Percentiles rank a stretch among this genome's conserved stretches.
These are phyloP conservation scores for Skeletonema costatum DNA, from an alignment of 108 stramenopile species.

Conservation along the genomic window DNA sequence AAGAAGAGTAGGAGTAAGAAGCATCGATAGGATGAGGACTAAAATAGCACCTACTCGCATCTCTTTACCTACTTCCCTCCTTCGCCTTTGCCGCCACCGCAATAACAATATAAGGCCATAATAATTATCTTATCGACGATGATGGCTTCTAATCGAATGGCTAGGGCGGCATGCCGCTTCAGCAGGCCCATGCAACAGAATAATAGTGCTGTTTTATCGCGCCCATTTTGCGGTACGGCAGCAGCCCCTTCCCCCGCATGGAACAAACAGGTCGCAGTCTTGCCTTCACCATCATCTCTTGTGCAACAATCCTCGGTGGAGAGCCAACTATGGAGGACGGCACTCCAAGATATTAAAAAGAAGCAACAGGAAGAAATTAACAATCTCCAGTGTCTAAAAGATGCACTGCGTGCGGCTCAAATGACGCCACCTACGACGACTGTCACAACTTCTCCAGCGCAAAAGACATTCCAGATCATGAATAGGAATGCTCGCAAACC, in stretches of 20 bases:
- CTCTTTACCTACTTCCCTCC: no score
- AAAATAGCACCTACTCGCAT: no score
- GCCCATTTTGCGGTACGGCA: neutral
- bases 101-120: no score
- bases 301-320: neutral
- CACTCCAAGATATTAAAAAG: slow-evolving; percentile 21
- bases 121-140: no score
- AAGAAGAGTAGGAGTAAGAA: neutral
- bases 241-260: neutral
- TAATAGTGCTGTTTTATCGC: neutral
- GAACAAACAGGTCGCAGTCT: neutral
- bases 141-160: neutral
- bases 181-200: neutral
- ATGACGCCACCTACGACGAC: slow-evolving; percentile 1
- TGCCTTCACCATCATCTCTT: neutral
- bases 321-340: slow-evolving; percentile 11
- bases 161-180: neutral
- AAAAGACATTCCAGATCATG: slow-evolving; percentile 52
- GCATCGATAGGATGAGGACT: neutral
- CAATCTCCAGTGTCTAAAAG: slow-evolving; percentile 41
- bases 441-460: neutral
- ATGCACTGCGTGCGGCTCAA: slow-evolving; percentile 31
- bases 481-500: slow-evolving; percentile 72
- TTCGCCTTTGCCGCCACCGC: no score
- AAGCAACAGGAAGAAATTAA: slow-evolving; percentile 22